These are phyloP conservation scores for Crithidia bombi DNA, from an alignment of 208 protist species.

Conservation along the genomic window DNA sequence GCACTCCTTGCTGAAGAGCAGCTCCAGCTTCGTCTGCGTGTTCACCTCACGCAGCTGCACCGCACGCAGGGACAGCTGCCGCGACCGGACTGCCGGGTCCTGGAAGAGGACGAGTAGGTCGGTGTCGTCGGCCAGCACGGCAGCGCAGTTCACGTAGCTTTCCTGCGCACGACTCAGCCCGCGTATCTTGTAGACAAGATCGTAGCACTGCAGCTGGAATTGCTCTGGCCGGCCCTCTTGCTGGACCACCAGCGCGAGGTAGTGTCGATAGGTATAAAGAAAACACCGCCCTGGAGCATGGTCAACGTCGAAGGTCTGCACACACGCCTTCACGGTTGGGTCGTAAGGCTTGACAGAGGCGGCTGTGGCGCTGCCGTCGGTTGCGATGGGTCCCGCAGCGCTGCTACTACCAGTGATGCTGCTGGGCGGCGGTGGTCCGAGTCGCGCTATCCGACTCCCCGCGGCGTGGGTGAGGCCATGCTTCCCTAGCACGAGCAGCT, in stretches of 20 bases:
- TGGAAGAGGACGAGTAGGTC: conserved; percentile 83
- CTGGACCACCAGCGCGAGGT: conserved; percentile 87
- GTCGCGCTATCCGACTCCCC: conserved; percentile 15
- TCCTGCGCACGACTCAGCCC: conserved; percentile 79
- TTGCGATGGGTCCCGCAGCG: too few species aligned
- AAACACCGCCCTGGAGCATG: conserved; percentile 63
- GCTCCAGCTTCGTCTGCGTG: conserved; percentile 94
- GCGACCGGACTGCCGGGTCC: conserved; percentile 40
- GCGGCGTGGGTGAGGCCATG: not conserved
- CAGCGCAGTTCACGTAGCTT: conserved; percentile 61
- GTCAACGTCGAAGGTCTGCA: conserved; percentile 74
- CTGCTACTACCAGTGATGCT: not conserved
- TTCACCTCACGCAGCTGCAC: conserved; percentile 89
- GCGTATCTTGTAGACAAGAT: conserved; percentile 90
- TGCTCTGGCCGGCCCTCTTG: conserved; percentile 47
- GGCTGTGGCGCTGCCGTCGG: not conserved
- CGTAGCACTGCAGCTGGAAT: conserved; percentile 84
- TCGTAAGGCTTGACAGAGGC: conserved; percentile 18
- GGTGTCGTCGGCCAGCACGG: conserved; percentile 82
- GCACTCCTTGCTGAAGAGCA: conserved; percentile 95
- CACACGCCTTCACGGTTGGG: conserved; percentile 58
- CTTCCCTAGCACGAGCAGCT: conserved; percentile 41
- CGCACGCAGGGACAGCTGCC: conserved; percentile 16
- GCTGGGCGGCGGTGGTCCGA: conserved; percentile 5
- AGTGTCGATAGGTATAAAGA: conserved; percentile 73